Conservation (phyloP, 2,329 filamentous ascomycete genomes). For the Pleoardoris graminearum region DNA sequence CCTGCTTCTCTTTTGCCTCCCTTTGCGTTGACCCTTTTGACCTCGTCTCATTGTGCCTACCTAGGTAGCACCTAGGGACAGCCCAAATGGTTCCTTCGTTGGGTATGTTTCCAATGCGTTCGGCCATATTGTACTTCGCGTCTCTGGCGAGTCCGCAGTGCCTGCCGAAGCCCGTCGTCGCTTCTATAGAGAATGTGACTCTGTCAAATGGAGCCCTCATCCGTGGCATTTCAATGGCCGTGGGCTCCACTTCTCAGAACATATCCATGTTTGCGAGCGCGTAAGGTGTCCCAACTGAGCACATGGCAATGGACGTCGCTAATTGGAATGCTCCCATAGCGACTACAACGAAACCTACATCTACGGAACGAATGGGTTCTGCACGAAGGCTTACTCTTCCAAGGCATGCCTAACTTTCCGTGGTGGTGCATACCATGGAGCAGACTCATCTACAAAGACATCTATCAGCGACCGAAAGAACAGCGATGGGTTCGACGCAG, state of each 20-base stretch:
- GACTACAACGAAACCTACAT: slow-evolving; percentile 24
- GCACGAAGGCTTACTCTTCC: slow-evolving; percentile 10
- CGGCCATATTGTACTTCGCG: not conserved
- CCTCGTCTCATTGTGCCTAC: too few species aligned
- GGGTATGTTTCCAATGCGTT: slow-evolving; percentile 2
- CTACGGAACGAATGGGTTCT: slow-evolving; percentile 16
- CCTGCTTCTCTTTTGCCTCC: not conserved
- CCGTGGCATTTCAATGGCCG: slow-evolving; percentile 16
- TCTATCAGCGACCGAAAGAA: slow-evolving; percentile 9
- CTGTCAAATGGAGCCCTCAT: slow-evolving; percentile 15
- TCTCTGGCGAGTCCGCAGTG: slow-evolving; percentile 9
- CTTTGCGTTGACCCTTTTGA: not conserved
- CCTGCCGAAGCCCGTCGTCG: slow-evolving; percentile 14
- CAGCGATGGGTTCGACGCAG: slow-evolving; percentile 15
- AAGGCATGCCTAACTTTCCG: slow-evolving; percentile 18
- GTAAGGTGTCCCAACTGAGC: too few species aligned
- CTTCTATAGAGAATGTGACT: slow-evolving; percentile 17
- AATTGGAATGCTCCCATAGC: slow-evolving; percentile 11
- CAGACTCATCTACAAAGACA: slow-evolving; percentile 12
- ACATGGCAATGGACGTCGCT: slow-evolving; percentile 5
- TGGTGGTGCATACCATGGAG: slow-evolving; percentile 15
- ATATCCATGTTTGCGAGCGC: slow-evolving; percentile 20
- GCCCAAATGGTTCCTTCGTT: slow-evolving; percentile 4
- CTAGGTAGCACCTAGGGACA: too few species aligned
- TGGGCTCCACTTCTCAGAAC: slow-evolving; percentile 21